phyloP scores from a whole-genome alignment of 1,284 basidiomycete species.

The Fistulinella staudtii region DNA sequence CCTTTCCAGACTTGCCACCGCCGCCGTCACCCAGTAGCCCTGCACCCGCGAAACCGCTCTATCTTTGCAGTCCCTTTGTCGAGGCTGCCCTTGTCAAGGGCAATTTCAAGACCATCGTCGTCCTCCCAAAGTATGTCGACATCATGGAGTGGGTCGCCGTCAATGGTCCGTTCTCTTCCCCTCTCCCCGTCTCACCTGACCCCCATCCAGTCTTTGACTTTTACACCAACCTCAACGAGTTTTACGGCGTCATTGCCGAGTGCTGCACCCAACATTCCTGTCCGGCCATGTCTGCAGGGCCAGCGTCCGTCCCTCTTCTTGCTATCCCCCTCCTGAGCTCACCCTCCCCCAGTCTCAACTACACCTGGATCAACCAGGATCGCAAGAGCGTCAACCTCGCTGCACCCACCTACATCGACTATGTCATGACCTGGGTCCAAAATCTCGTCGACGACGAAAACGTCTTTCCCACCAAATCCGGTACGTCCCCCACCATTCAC shows the following conservation, averaged over 20 bases:
- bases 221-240: conserved; percentile 96
- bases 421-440: conserved; percentile 98
- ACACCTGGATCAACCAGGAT: conserved; percentile 97
- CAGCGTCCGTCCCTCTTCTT: conserved; percentile 48
- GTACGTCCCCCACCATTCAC: conserved; percentile 40
- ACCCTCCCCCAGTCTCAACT: conserved; percentile 67
- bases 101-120: conserved; percentile 98
- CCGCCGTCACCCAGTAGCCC: conserved; percentile 40
- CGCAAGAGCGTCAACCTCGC: conserved; percentile 91
- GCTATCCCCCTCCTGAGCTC: conserved; percentile 29
- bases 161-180: conserved; percentile 62
- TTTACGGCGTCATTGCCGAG: conserved; percentile 94
- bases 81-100: conserved; percentile 97
- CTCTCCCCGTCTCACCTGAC: neutral
- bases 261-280: conserved; percentile 90
- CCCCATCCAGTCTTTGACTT: conserved; percentile 78
- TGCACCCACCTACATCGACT: conserved; percentile 97
- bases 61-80: conserved; percentile 93
- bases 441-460: conserved; percentile 90
- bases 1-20: conserved; percentile 45
- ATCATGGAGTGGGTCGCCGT: conserved; percentile 99
- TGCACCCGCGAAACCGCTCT: conserved; percentile 62
- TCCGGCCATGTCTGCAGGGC: conserved; percentile 92
- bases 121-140: conserved; percentile 95
- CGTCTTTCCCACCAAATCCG: conserved; percentile 94